phyloP scores from a whole-genome alignment of 345 rosid genomes.

The Syzygium aromaticum region DNA sequence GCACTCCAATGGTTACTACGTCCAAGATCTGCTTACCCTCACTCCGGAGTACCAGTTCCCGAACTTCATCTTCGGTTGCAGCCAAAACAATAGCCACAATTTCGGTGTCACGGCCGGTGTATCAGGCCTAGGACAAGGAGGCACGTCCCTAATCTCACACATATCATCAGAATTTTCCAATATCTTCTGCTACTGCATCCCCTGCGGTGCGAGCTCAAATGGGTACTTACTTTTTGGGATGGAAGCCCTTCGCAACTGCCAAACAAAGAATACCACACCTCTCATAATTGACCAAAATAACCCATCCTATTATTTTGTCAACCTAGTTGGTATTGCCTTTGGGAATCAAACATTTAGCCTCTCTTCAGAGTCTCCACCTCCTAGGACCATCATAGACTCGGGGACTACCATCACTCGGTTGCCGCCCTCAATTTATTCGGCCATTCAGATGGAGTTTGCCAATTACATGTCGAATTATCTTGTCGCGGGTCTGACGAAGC shows the following conservation, averaged over 20 bases:
- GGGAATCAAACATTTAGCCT: constrained; percentile 2
- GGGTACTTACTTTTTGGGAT: constrained; percentile 17
- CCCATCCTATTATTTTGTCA: neutral
- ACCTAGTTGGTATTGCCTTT: constrained; percentile 8
- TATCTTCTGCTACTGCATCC: constrained; percentile 24
- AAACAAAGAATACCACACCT: neutral
- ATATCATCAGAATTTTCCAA: neutral
- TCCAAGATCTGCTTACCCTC: constrained; percentile 12
- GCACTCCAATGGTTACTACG: neutral
- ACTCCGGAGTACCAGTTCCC: neutral
- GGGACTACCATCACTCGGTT: constrained; percentile 16
- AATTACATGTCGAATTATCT: neutral
- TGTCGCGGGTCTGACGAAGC: neutral
- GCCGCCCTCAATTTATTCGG: neutral
- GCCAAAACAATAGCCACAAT: neutral
- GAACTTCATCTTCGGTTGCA: constrained; percentile 17
- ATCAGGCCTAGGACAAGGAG: constrained; percentile 4
- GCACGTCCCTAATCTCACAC: neutral
- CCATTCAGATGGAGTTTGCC: neutral
- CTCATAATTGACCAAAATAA: neutral
- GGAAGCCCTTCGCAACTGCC: neutral
- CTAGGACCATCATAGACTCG: constrained; percentile 9
- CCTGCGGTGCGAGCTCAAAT: constrained; percentile 2
- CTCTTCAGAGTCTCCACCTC: neutral
- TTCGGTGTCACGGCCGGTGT: constrained; percentile 10